These are phyloP conservation scores for Spathaspora boniae DNA, from an alignment of 805 yeast genomes.

Conservation along the genomic window DNA sequence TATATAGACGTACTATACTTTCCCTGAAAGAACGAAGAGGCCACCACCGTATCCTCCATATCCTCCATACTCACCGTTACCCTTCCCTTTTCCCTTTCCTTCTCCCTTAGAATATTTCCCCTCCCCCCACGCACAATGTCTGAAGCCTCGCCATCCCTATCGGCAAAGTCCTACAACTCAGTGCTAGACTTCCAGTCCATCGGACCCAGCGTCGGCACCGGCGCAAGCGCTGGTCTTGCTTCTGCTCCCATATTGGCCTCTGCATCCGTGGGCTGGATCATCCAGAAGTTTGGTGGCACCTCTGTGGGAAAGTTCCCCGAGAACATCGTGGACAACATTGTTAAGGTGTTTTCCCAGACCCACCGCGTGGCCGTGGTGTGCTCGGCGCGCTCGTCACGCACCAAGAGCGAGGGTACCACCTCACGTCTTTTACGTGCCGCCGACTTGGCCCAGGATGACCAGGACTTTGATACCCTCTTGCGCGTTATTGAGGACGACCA, in stretches of 20 bases:
- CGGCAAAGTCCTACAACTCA: conserved; percentile 34
- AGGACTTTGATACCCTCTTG: conserved; percentile 56
- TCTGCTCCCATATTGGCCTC: conserved; percentile 10
- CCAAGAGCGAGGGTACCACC: conserved; percentile 95
- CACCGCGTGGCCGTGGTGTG: conserved; percentile 90
- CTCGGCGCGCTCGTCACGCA: conserved; percentile 87
- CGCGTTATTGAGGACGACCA: conserved; percentile 78
- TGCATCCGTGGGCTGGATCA: conserved; percentile 30
- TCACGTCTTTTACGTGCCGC: conserved; percentile 83
- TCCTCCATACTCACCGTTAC: too few species aligned
- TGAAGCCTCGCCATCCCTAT: conserved; percentile 5
- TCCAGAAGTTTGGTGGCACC: conserved; percentile 97
- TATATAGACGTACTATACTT: too few species aligned
- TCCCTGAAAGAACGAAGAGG: too few species aligned
- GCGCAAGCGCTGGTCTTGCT: too few species aligned
- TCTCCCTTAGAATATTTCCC: conserved; percentile 1
- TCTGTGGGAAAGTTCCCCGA: conserved; percentile 93
- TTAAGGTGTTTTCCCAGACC: conserved; percentile 57
- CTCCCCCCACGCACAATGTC: conserved; percentile 2
- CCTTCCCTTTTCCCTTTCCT: background rate
- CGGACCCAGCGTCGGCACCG: too few species aligned
- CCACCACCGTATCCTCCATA: too few species aligned
- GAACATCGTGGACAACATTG: conserved; percentile 80
- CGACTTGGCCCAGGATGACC: conserved; percentile 63
- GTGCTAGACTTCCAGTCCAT: conserved; percentile 35